Base-by-base conservation (phyloP, 345 rosid species). In the Gossypium longicalyx region DNA sequence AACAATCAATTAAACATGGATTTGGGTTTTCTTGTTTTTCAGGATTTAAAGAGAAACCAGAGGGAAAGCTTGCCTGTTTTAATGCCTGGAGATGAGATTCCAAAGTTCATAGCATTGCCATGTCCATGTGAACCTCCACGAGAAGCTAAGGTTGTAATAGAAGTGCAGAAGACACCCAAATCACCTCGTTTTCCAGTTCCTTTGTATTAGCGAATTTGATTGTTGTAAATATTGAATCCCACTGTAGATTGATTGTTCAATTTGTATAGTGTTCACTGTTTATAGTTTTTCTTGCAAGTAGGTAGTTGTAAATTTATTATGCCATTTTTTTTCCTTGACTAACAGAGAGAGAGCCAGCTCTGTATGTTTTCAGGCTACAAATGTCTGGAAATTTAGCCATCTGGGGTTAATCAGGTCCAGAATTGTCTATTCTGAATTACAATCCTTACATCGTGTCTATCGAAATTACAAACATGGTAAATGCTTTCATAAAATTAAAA, bases 61-160 rank as follows among this genome's bases (percentile, higher is more conserved):
- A 78, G 76, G 74, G 78, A 81, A 77, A 94, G 97, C 79, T 78
- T 94, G 81, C 89, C 98, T 51, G 98, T 94, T 0, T 16, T 94
- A 74, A 94, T 94, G 98, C 97, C 98, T 1, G 98, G 98, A 63
- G 98, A 94, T 70, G 71, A 77, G 58, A 81, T 89, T n/a, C 90
- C 98, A 0, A 94, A 89, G 76, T 94, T 94, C 61, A 89, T 94
- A 78, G 98, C 98, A 82, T 82, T 94, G 83, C 98, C 98, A 47
- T 89, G 97, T 75, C 97, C 98, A 0, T 85, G 96, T 75, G 81
- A 86, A 87, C 94, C 98, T 9, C 84, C 80, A 34, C 82, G 84
- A 3, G 73, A 82, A 54, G 90, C 88, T 53, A 83, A 80, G 63
- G 73, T 82, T 15, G 80, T 72, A 11, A 82, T 84, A 2, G 61